A percentile compares a stretch with the other conserved stretches of the same genome.
Conservation (phyloP, 257 asterid species). For the Salvia miltiorrhiza region DNA sequence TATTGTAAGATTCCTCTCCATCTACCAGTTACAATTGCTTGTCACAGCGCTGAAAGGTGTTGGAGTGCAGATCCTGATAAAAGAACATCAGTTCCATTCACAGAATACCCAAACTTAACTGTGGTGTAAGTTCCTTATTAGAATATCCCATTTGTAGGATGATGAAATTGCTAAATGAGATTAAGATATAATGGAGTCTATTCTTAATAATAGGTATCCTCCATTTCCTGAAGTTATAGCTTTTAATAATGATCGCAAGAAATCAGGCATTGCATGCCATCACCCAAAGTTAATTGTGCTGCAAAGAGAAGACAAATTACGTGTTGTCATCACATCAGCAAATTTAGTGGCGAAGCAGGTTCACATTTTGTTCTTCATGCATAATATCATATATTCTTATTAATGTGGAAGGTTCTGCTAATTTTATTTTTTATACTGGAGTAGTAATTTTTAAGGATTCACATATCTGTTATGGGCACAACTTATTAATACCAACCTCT, state of each 20-base stretch:
- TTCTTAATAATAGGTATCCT: slow-evolving; percentile 61
- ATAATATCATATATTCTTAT: slow-evolving; percentile 9
- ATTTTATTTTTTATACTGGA: neutral
- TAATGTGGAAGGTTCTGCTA: slow-evolving; percentile 14
- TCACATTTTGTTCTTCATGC: slow-evolving; percentile 11
- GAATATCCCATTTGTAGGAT: slow-evolving; percentile 9
- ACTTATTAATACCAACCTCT: neutral
- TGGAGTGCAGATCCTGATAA: slow-evolving; percentile 68
- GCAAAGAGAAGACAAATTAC: slow-evolving; percentile 72
- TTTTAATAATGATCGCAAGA: slow-evolving; percentile 75
- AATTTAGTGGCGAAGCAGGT: slow-evolving; percentile 92
- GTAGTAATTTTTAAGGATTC: neutral
- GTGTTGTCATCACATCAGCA: slow-evolving; percentile 84
- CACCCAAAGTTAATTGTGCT: slow-evolving; percentile 82
- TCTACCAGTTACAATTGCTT: slow-evolving; percentile 79
- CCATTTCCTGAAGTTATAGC: slow-evolving; percentile 90
- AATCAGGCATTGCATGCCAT: slow-evolving; percentile 85
- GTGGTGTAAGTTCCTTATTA: slow-evolving; percentile 56
- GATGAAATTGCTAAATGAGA: slow-evolving; percentile 18
- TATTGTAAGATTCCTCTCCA: slow-evolving; percentile 64
- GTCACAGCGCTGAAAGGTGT: slow-evolving; percentile 77
- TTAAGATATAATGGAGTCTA: slow-evolving; percentile 23
- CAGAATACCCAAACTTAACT: slow-evolving; percentile 67
- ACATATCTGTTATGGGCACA: neutral
- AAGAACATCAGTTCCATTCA: slow-evolving; percentile 57